Conservation (phyloP, 768 basidiomycete species). For the Coprinellus micaceus region DNA sequence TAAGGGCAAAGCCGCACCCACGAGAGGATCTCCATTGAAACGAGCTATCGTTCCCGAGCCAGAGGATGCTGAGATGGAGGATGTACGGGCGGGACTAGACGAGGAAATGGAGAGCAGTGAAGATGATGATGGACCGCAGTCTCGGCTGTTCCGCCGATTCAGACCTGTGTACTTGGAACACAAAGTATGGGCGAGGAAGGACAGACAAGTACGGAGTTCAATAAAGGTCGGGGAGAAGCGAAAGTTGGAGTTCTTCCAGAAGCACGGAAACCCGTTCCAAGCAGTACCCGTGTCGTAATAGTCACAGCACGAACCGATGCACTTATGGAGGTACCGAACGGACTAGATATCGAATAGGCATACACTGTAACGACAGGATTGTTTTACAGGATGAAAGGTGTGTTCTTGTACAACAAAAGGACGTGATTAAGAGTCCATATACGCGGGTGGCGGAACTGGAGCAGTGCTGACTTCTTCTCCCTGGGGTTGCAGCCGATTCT, state of each 20-base stretch:
- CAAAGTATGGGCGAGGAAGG: slow-evolving; percentile 6
- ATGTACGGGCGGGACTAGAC: neutral
- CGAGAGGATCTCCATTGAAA: slow-evolving; percentile 2
- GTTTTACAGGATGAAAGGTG: no score
- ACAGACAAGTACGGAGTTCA: slow-evolving; percentile 15
- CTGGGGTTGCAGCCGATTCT: no score
- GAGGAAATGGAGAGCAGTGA: neutral
- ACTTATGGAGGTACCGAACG: no score
- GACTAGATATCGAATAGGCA: no score
- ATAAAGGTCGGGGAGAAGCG: slow-evolving; percentile 33
- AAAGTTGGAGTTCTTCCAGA: slow-evolving; percentile 13
- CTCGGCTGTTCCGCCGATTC: slow-evolving; percentile 4
- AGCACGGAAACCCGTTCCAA: slow-evolving; percentile 6
- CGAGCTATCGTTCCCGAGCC: neutral
- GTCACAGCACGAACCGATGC: no score
- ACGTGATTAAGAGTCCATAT: no score
- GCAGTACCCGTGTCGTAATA: neutral
- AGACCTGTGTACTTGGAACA: slow-evolving; percentile 11
- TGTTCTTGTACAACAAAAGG: no score
- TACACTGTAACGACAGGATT: no score
- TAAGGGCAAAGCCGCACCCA: neutral
- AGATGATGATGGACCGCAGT: slow-evolving; percentile 1
- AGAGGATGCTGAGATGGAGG: neutral
- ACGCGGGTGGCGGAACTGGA: no score
- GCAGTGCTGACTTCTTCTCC: no score